Evolutionary conservation across 768 basidiomycete species (phyloP).

Genomic region (Calocybe cyanea): DNA sequence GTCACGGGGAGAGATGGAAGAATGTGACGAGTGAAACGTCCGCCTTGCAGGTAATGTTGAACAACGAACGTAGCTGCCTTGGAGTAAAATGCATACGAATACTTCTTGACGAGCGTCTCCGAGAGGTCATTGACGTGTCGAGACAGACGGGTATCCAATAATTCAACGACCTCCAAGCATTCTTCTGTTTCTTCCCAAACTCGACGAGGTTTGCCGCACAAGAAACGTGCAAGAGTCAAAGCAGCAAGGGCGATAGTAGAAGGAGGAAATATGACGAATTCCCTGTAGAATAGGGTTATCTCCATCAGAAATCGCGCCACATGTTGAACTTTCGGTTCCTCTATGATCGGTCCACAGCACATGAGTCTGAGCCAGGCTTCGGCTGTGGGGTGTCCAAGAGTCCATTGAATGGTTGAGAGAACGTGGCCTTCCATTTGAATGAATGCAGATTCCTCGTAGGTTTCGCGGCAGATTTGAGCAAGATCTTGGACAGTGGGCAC

Average conservation of each 20-base stretch:
- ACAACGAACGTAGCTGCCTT: constrained; percentile 92
- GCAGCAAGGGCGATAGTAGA: constrained; percentile 89
- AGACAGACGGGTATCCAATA: constrained; percentile 81
- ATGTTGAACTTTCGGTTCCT: constrained; percentile 90
- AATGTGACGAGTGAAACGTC: constrained; percentile 56
- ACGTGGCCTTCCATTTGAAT: constrained; percentile 99
- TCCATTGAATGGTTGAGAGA: constrained; percentile 94
- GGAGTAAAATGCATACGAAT: constrained; percentile 94
- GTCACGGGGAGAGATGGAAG: constrained; percentile 60
- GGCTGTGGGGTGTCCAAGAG: constrained; percentile 93
- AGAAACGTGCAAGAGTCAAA: constrained; percentile 81
- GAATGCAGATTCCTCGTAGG: constrained; percentile 96
- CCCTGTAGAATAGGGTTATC: constrained; percentile 95
- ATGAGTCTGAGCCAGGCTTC: constrained; percentile 93
- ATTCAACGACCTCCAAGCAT: constrained; percentile 78
- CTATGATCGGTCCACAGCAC: constrained; percentile 69
- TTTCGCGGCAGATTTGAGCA: constrained; percentile 91
- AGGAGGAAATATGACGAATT: constrained; percentile 83
- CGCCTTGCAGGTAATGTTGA: constrained; percentile 90
- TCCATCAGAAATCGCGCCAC: constrained; percentile 99
- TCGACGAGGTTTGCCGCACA: constrained; percentile 77
- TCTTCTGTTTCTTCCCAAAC: constrained; percentile 83
- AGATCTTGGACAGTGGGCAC: constrained; percentile 95
- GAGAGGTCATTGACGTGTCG: constrained; percentile 91
- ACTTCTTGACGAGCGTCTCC: constrained; percentile 96